Base-by-base conservation (phyloP, 805 yeast genomes). In the Suhomyces tanzawaensis region DNA sequence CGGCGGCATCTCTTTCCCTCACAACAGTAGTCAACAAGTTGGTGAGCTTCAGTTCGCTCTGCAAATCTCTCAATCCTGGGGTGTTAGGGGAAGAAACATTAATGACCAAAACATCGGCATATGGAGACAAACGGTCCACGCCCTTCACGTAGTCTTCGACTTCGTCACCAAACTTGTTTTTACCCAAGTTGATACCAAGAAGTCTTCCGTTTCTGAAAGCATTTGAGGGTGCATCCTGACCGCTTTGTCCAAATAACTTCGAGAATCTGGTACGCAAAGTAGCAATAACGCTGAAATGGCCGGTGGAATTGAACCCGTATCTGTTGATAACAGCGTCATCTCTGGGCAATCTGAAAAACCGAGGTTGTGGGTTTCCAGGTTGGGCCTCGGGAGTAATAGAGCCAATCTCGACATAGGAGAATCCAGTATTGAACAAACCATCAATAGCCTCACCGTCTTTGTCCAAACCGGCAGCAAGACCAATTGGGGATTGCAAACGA, bases 41-140 rank as follows among this genome's bases (percentile, higher is more conserved):
- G 6, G 87, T 77, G 42, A 91, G 73, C 57, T 84, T 85, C 39
- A 71, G 71, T 49, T 86, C 95, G 40, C 68, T 77, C 66, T 91
- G 98, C 49, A 91, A 73, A 50, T 81, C 86, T 54, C 98, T 77
- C 49, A 91, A 73, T 2, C 97, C 97, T 4, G 98, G 98, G 1
- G 98, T 91, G 57, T 91, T 91, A 37, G 98, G 98, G 34, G 95
- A 85, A 1, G 96, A 88, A 11, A 91, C 96, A 54, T 91, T 91
- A 47, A 91, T 77, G 14, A 91, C 91, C 44, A 91, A 69, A 6
- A 86, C 89, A 62, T 91, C 98, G 4, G 98, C 96, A 50, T 71
- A 79, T 9, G 81, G 78, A 9, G 95, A 95, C 48, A 91, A 78
- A 38, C 81, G 72, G 41, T 78, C 78, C 18, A 91, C 95, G 44